Evolutionary conservation across 208 protist species (phyloP), one percentile per base, ranked within the genome.

Genomic region (Trypanosoma boissoni): DNA sequence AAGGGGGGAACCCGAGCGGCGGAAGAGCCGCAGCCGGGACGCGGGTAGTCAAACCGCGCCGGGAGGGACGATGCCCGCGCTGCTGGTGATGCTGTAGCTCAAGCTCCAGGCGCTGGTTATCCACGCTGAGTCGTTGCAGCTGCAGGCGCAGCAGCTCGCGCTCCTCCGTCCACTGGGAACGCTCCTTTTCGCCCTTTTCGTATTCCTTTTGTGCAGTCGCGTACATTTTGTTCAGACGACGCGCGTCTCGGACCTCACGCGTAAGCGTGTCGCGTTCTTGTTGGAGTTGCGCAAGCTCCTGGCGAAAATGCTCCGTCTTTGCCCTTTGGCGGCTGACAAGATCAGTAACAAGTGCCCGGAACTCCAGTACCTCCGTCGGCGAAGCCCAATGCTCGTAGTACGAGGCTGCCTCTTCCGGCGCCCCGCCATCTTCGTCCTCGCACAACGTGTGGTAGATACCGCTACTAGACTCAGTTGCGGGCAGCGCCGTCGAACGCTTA

Each of bases 361-460:
- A 51, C 61, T 86, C 79, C 51, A 80, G 68, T 39, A 92, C 74
- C 61, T 92, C 86, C 16, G 61, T 34, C 8, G 86, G 86, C 1
- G 86, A 92, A 20, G 86, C 86, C 86, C 86, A 92, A 59, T 87
- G 54, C 32, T 76, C 55, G 56, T 49, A 61, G 50, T 66, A 66
- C 0, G 28, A 58, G 5, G 20, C 3, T 14, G 50, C 20, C 20
- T 66, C 60, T 14, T 66, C 39, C 31, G 51, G 31, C 29, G 50
- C 37, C 29, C 43, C 51, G 12, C 18, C 48, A 14, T 50, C 60
- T 7, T 66, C 41, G 1, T 18, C 2, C 20, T 49, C 46, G 9
- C 48, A 18, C 21, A 39, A n/a, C n/a, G n/a, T n/a, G n/a, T n/a
- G 48, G 8, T 24, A 23, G 12, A 1, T 44, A n/a, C 16, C 7